phyloP scores from a whole-genome alignment of 2,329 filamentous ascomycete genomes.

The Pestalotiopsis sp. region DNA sequence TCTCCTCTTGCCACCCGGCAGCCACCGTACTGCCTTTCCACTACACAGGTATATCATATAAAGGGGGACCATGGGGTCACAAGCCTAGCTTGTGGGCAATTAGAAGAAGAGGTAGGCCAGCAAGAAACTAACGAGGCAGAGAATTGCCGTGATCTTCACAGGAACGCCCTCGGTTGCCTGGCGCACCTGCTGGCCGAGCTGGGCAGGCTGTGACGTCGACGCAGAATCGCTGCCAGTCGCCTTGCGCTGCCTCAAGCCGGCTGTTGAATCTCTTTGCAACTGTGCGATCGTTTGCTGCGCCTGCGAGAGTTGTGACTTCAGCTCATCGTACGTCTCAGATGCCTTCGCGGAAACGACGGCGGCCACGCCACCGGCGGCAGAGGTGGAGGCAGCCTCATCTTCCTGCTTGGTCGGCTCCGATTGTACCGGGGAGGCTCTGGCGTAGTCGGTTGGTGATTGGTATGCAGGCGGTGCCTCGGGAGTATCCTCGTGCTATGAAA shows the following conservation, averaged over 20 bases:
- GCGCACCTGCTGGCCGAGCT: slow-evolving; percentile 56
- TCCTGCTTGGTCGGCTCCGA: slow-evolving; percentile 30
- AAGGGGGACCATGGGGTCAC: background rate
- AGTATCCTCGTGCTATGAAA: slow-evolving; percentile 38
- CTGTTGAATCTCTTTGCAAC: slow-evolving; percentile 67
- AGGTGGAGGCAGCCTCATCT: slow-evolving; percentile 26
- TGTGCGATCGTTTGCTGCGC: slow-evolving; percentile 74
- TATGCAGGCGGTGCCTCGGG: slow-evolving; percentile 48
- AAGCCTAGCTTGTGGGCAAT: slow-evolving; percentile 2
- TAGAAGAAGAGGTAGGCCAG: slow-evolving; percentile 97
- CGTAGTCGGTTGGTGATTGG: slow-evolving; percentile 44
- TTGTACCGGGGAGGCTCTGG: slow-evolving; percentile 27
- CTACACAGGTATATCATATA: background rate
- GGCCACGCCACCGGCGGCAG: slow-evolving; percentile 35
- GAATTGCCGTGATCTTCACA: slow-evolving; percentile 78
- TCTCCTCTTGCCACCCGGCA: background rate
- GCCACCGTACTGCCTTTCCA: background rate
- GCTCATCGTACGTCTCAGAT: slow-evolving; percentile 54
- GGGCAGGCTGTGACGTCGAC: slow-evolving; percentile 49
- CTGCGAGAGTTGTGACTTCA: slow-evolving; percentile 73
- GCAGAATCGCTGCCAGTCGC: slow-evolving; percentile 49
- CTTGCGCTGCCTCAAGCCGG: slow-evolving; percentile 81
- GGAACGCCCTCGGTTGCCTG: slow-evolving; percentile 77
- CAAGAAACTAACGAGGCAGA: slow-evolving; percentile 90
- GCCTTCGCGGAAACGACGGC: slow-evolving; percentile 49